Conservation (phyloP, 768 basidiomycete genomes). For the Heimioporus sp. region DNA sequence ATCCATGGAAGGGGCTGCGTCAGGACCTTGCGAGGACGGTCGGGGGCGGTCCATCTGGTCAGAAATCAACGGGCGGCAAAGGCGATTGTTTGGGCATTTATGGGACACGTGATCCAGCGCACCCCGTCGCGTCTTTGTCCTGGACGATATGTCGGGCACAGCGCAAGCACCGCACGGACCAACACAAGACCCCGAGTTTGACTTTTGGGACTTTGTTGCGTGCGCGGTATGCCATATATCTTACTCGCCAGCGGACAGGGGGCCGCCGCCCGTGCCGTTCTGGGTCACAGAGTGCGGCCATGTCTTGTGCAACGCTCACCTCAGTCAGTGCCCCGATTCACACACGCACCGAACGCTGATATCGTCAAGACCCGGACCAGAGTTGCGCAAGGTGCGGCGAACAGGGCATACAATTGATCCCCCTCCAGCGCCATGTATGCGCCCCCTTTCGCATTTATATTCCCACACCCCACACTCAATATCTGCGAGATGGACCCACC, state of each 20-base stretch:
- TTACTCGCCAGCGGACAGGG: constrained; percentile 50
- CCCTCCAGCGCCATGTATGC: constrained; percentile 71
- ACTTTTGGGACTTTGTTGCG: constrained; percentile 80
- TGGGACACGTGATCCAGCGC: constrained; percentile 12
- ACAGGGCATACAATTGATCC: constrained; percentile 61
- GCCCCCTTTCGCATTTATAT: not conserved
- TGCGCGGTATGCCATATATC: constrained; percentile 71
- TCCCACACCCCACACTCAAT: not conserved
- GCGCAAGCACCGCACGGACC: not conserved
- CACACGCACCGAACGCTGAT: not conserved
- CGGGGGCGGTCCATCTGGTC: no score
- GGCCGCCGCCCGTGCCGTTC: constrained; percentile 63
- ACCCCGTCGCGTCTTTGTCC: constrained; percentile 13
- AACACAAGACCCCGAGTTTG: constrained; percentile 35
- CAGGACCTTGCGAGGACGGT: constrained; percentile 8
- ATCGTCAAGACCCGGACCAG: constrained; percentile 60
- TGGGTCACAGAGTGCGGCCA: constrained; percentile 91
- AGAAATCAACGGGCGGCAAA: no score
- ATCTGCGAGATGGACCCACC: constrained; percentile 68
- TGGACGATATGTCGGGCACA: constrained; percentile 10
- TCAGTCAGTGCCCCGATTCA: constrained; percentile 49
- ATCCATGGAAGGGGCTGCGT: not conserved
- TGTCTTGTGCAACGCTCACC: constrained; percentile 80
- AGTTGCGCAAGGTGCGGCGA: constrained; percentile 71
- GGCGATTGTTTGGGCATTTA: not conserved